These are phyloP conservation scores for Ashbya aceris DNA, from an alignment of 1,139 yeast genomes.

Conservation along the genomic window DNA sequence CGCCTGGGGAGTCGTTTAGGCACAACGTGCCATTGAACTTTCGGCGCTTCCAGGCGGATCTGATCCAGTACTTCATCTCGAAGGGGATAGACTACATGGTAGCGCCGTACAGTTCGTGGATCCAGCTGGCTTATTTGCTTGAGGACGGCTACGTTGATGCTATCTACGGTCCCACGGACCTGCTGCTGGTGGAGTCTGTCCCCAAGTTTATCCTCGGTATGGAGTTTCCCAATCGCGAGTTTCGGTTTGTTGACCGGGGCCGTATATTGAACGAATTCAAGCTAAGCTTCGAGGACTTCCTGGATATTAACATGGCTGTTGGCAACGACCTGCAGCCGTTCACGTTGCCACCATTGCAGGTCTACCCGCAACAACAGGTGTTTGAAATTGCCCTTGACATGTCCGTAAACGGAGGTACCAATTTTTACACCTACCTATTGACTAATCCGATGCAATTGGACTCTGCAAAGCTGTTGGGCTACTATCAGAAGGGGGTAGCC, in stretches of 20 bases:
- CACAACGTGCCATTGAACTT: constrained; percentile 24
- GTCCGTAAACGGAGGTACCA: constrained; percentile 37
- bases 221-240: constrained; percentile 52
- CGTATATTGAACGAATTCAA: constrained; percentile 53
- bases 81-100: constrained; percentile 57
- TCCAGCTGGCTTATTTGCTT: constrained; percentile 68
- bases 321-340: constrained; percentile 72
- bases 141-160: constrained; percentile 52
- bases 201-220: constrained; percentile 67
- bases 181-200: constrained; percentile 49
- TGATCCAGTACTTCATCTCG: constrained; percentile 49
- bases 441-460: constrained; percentile 19
- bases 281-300: constrained; percentile 54
- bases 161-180: constrained; percentile 78
- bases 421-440: constrained; percentile 33
- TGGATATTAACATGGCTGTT: constrained; percentile 62
- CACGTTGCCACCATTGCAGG: constrained; percentile 46
- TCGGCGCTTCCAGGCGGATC: constrained; percentile 44
- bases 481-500: constrained; percentile 45
- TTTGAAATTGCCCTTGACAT: constrained; percentile 38
- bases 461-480: constrained; percentile 24
- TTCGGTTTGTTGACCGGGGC: constrained; percentile 55
- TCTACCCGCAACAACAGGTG: constrained; percentile 29
- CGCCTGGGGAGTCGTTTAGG: constrained; percentile 30
- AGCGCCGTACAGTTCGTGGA: constrained; percentile 77